Base-by-base conservation (phyloP, 2,329 filamentous ascomycete genomes). In the Aspergillus quadrilineatus region DNA sequence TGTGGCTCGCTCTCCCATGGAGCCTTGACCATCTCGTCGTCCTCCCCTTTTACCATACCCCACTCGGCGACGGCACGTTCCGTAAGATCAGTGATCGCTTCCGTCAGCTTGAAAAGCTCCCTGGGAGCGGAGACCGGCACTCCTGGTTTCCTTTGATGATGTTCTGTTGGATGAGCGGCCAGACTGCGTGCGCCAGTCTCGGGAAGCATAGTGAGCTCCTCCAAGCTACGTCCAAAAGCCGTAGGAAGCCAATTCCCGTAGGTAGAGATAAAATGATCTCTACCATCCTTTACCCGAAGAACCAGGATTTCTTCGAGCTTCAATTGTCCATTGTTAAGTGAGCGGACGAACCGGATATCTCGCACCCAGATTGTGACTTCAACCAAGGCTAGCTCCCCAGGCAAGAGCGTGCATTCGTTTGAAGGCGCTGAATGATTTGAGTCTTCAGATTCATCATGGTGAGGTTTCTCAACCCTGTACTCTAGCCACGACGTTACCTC, bases 211-310 rank as follows among this genome's bases (percentile, higher is more conserved):
- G 95, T 90, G 7, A 99, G 81, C 67, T 96, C 92, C 58, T 92
- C 88, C n/a, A 99, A 82, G 0, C 89, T 92, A 37, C 90, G 86
- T 0, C 90, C 90, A 48, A 97, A 89, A 65, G 87, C 89, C 0
- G 90, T 91, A 7, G 89, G 89, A 3, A 88, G 77, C 93, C 94
- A 99, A 1, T 76, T 78, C 0, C 84, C 94, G 26, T 84, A 86
- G 0, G 96, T 80, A 0, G 92, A 88, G 39, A 99, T 85, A 69
- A 99, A 99, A 69, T 97, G 89, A 66, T 99, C 94, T 47, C 92
- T 84, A 0, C 95, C 95, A 51, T 88, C 85, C 9, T 85, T 82
- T 4, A 99, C 89, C 0, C 92, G 86, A 7, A 99, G 80, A 1
- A 99, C 88, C 6, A 99, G 79, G 3, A 99, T 87, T 62, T 97